Percentiles rank a stretch among this genome's conserved stretches.
phyloP scores from a whole-genome alignment of 2,329 filamentous ascomycete genomes.

The Sporothrix sp. region DNA sequence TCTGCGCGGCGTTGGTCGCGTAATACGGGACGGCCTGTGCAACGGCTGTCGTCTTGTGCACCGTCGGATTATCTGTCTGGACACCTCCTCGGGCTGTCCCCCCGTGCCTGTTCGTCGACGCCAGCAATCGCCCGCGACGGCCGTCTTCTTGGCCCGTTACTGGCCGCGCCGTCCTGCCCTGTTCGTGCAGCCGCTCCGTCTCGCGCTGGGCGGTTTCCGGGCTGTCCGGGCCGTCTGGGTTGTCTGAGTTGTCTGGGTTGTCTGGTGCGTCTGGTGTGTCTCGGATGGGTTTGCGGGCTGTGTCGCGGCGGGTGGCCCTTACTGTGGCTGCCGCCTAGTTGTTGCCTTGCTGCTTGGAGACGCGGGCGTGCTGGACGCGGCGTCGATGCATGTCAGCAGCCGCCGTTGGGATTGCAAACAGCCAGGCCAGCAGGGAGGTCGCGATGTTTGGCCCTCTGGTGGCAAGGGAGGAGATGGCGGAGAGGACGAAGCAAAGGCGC shows the following conservation, averaged over 20 bases:
- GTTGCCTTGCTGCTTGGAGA: constrained; percentile 1
- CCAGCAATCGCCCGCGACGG: too few species aligned
- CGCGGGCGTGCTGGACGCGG: constrained; percentile 5
- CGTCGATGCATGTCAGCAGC: constrained; percentile 5
- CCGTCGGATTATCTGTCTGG: too few species aligned
- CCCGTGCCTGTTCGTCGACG: too few species aligned
- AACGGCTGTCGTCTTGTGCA: too few species aligned
- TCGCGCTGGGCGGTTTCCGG: neutral
- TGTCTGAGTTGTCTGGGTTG: constrained; percentile 1
- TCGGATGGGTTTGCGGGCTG: neutral
- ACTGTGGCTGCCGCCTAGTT: neutral
- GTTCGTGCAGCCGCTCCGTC: neutral
- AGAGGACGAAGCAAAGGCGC: neutral
- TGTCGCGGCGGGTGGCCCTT: neutral
- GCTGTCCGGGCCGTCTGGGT: neutral
- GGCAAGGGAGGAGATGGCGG: neutral
- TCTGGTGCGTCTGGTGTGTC: neutral
- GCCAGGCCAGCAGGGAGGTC: too few species aligned
- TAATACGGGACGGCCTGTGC: too few species aligned
- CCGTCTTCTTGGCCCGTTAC: too few species aligned
- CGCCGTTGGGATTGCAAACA: neutral
- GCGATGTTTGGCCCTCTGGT: too few species aligned
- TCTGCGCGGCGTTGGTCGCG: neutral
- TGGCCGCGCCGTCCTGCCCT: neutral
- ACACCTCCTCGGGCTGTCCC: too few species aligned